phyloP scores from a whole-genome alignment of 2,329 filamentous ascomycete genomes.

The Penicillium sp. region DNA sequence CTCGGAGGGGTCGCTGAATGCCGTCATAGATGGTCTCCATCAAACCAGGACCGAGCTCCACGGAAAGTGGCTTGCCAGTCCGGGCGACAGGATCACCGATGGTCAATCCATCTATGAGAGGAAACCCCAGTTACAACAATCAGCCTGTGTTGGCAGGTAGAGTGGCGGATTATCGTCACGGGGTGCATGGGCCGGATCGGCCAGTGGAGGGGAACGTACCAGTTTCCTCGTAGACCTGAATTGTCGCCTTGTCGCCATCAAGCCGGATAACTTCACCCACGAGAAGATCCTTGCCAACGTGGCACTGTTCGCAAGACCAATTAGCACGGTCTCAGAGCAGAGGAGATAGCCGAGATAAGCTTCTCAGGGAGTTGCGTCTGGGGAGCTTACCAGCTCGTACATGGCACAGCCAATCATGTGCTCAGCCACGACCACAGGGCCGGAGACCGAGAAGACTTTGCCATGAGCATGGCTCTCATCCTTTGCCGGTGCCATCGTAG shows the following conservation, averaged over 20 bases:
- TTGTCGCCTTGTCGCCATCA: constrained; percentile 88
- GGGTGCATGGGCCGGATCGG: constrained; percentile 6
- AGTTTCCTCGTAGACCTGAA: constrained; percentile 99
- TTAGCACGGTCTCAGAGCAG: constrained; percentile 5
- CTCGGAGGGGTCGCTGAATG: constrained; percentile 89
- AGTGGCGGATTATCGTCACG: neutral
- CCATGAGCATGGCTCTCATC: constrained; percentile 51
- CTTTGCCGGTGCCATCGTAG: constrained; percentile 42
- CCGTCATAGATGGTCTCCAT: constrained; percentile 99
- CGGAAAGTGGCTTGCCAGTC: constrained; percentile 92
- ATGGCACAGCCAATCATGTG: constrained; percentile 99
- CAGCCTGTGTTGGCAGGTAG: constrained; percentile 10
- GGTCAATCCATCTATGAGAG: constrained; percentile 68
- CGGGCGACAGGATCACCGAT: constrained; percentile 88
- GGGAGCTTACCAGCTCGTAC: constrained; percentile 80
- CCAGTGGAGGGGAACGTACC: constrained; percentile 46
- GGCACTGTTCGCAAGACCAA: constrained; percentile 54
- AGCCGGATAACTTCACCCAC: constrained; percentile 98
- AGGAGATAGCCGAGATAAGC: constrained; percentile 5
- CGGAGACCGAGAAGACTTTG: constrained; percentile 66
- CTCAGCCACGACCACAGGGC: constrained; percentile 92
- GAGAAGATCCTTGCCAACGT: constrained; percentile 84
- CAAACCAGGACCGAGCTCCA: constrained; percentile 92
- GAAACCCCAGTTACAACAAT: neutral
- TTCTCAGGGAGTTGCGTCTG: constrained; percentile 3